Evolutionary conservation across 306 rosid genomes (phyloP).

Genomic region (Dryas alaskensis): DNA sequence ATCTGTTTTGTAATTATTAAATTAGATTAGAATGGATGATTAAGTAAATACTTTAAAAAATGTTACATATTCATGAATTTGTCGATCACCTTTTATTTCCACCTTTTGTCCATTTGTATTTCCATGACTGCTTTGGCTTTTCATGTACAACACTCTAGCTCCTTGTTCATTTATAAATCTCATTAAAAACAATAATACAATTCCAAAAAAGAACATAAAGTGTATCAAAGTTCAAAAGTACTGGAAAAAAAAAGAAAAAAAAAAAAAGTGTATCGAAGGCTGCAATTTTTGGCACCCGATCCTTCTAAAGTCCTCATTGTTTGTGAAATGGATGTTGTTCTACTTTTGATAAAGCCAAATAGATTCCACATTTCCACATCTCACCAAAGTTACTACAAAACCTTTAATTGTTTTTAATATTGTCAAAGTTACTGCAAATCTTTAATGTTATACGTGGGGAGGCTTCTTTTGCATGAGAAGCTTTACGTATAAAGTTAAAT

Average conservation of each 20-base stretch:
- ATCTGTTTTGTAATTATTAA: too few species aligned
- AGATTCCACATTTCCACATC: slow-evolving; percentile 4
- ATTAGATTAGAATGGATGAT: too few species aligned
- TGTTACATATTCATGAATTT: too few species aligned
- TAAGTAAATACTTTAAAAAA: too few species aligned
- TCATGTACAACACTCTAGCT: too few species aligned
- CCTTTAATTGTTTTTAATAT: neutral
- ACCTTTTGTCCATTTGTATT: too few species aligned
- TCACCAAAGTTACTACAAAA: neutral
- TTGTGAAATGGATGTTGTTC: neutral
- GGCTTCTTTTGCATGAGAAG: slow-evolving; percentile 10
- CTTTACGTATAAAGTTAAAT: neutral
- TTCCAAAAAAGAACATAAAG: too few species aligned
- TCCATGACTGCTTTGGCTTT: too few species aligned
- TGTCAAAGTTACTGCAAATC: neutral
- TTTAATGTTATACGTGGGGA: neutral
- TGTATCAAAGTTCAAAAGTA: neutral
- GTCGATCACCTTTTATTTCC: too few species aligned
- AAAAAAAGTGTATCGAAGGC: neutral
- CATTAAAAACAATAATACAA: too few species aligned
- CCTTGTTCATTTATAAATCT: too few species aligned
- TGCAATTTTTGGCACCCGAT: slow-evolving; percentile 2
- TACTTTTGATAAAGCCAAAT: slow-evolving; percentile 4
- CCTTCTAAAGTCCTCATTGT: neutral
- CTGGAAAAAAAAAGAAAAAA: neutral